These are phyloP conservation scores for Heterobasidion parviporum DNA, from an alignment of 1,284 basidiomycete species.

Conservation along the genomic window DNA sequence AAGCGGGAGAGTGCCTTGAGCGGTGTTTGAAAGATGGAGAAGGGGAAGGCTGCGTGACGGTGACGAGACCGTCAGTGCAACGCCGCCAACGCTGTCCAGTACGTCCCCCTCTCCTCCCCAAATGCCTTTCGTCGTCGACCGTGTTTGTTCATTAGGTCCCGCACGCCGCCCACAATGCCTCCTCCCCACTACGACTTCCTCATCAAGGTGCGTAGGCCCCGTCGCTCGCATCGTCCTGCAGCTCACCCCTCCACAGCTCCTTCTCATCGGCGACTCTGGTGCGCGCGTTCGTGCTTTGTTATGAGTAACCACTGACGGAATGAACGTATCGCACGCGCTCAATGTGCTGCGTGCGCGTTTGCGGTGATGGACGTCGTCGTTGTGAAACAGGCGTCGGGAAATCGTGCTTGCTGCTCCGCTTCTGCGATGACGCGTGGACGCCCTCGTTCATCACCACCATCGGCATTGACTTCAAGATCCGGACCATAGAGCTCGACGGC, in stretches of 20 bases:
- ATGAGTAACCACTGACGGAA: neutral
- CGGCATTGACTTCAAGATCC: constrained; percentile 95
- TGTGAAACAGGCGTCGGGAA: constrained; percentile 81
- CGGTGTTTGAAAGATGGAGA: too few relatives aligned
- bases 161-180: constrained; percentile 44
- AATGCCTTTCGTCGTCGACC: neutral
- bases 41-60: neutral
- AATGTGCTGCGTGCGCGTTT: neutral
- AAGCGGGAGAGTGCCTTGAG: too few relatives aligned
- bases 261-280: constrained; percentile 97
- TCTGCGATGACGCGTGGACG: constrained; percentile 99
- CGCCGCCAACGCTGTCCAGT: neutral
- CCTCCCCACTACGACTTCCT: constrained; percentile 87
- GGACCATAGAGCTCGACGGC: constrained; percentile 93
- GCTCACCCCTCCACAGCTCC: constrained; percentile 46
- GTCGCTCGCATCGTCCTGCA: constrained; percentile 3
- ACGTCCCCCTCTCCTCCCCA: neutral
- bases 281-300: constrained; percentile 12
- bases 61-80: neutral
- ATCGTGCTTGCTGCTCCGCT: constrained; percentile 95
- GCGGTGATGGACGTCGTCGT: neutral
- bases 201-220: constrained; percentile 64
- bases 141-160: neutral
- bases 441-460: constrained; percentile 99
- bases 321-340: neutral